A percentile compares a stretch with the other conserved stretches of the same genome.
Conservation (phyloP, 2,329 filamentous ascomycete genomes). For the Camptophora hylomeconis region DNA sequence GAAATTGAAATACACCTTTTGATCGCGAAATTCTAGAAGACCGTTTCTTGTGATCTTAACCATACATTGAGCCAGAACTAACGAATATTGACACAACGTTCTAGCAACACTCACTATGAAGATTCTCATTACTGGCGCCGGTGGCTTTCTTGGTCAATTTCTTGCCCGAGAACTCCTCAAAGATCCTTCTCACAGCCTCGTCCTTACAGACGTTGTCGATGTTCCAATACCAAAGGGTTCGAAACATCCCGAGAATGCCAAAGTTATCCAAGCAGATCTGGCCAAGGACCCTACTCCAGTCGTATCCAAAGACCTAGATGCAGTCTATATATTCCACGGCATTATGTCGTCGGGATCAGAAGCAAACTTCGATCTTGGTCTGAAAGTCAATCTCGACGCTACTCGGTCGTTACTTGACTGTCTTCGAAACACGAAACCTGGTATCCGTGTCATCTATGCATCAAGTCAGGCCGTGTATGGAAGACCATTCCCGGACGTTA, state of each 20-base stretch:
- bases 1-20: too few relatives aligned
- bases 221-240: slow-evolving; percentile 38
- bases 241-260: slow-evolving; percentile 37
- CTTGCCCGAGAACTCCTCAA: slow-evolving; percentile 44
- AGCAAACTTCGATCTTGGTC: slow-evolving; percentile 45
- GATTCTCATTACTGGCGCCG: slow-evolving; percentile 51
- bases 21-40: too few relatives aligned
- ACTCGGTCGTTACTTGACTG: slow-evolving; percentile 42
- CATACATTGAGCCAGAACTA: too few relatives aligned
- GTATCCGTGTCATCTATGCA: slow-evolving; percentile 47
- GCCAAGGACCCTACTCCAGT: slow-evolving; percentile 28
- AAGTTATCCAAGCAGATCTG: slow-evolving; percentile 40
- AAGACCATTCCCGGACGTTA: slow-evolving; percentile 39
- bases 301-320: slow-evolving; percentile 32
- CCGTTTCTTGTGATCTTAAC: too few relatives aligned
- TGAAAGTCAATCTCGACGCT: slow-evolving; percentile 49
- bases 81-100: too few relatives aligned
- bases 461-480: slow-evolving; percentile 53
- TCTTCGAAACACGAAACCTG: slow-evolving; percentile 36
- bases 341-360: slow-evolving; percentile 55
- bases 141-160: slow-evolving; percentile 52
- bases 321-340: slow-evolving; percentile 51
- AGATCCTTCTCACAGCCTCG: slow-evolving; percentile 33
- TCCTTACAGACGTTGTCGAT: slow-evolving; percentile 44
- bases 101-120: too few relatives aligned